Conservation (phyloP, 345 rosid species). For the Eucalyptus lansdowneana region DNA sequence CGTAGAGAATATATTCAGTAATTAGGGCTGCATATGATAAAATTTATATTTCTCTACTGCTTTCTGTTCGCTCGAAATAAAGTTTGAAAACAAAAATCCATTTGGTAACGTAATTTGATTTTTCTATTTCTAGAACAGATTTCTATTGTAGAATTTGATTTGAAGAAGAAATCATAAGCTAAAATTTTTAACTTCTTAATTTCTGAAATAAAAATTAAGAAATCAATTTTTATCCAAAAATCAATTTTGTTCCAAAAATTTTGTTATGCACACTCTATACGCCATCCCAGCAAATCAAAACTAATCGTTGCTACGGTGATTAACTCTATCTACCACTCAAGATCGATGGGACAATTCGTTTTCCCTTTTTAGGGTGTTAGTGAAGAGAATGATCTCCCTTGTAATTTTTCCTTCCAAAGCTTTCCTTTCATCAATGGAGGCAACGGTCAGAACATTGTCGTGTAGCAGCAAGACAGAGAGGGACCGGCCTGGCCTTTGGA, state of each 20-base stretch:
- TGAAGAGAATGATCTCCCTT: not conserved
- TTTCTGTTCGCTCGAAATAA: rapidly evolving
- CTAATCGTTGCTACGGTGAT: not conserved
- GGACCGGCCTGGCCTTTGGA: constrained; percentile 16
- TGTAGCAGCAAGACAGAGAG: not conserved
- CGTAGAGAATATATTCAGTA: not conserved
- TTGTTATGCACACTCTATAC: too few relatives aligned
- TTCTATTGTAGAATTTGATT: too few relatives aligned
- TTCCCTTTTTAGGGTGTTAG: not conserved
- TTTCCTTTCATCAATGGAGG: not conserved
- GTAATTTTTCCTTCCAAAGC: not conserved
- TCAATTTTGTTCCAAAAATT: too few relatives aligned
- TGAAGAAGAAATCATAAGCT: too few relatives aligned
- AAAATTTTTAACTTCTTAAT: too few relatives aligned
- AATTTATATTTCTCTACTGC: too few relatives aligned
- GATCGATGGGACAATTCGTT: not conserved
- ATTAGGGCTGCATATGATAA: rapidly evolving
- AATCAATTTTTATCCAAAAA: rapidly evolving
- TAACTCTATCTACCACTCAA: not conserved
- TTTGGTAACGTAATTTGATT: too few relatives aligned
- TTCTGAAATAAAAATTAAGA: too few relatives aligned
- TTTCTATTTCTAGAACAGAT: too few relatives aligned
- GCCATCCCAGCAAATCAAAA: not conserved
- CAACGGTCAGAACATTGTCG: not conserved
- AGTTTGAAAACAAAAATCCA: too few relatives aligned